phyloP scores from a whole-genome alignment of 371 early-diverging fungal genomes.

The Mortierella sp. region DNA sequence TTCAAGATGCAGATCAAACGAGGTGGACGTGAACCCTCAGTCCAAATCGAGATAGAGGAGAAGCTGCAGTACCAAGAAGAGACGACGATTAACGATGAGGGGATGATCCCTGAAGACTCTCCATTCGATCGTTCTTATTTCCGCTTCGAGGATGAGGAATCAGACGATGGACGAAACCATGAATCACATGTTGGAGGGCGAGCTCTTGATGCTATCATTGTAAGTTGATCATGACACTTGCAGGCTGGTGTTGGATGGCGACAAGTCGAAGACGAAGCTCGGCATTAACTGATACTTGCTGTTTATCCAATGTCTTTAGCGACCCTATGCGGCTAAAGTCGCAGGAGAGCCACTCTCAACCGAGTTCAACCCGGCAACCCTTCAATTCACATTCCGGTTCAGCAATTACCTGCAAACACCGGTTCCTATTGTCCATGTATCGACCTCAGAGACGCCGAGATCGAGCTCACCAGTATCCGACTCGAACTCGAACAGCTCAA shows the following conservation, averaged over 20 bases:
- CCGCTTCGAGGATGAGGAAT: constrained; percentile 31
- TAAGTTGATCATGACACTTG: constrained; percentile 31
- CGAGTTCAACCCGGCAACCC: constrained; percentile 66
- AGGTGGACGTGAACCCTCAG: constrained; percentile 2
- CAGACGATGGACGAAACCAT: constrained; percentile 56
- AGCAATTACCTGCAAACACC: constrained; percentile 41
- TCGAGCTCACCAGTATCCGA: background rate
- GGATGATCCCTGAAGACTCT: constrained; percentile 16
- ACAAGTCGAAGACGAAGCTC: no score
- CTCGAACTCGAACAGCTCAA: constrained; percentile 1
- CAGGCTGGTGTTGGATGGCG: no score
- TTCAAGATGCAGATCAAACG: constrained; percentile 32
- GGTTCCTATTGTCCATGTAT: constrained; percentile 29
- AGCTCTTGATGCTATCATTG: constrained; percentile 81
- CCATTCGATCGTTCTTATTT: constrained; percentile 44
- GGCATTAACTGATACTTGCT: background rate
- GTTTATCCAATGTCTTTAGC: constrained; percentile 30
- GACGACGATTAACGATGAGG: constrained; percentile 2
- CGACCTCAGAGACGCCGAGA: no score
- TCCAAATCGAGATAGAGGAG: constrained; percentile 6
- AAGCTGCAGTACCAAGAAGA: constrained; percentile 5
- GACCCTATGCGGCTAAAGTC: constrained; percentile 85
- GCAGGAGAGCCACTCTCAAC: constrained; percentile 74
- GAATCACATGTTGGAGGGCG: constrained; percentile 79
- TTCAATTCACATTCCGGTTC: constrained; percentile 70